Evolutionary conservation across 192 early-diverging fungal species (phyloP).

Genomic region (Mortierella alpina): DNA sequence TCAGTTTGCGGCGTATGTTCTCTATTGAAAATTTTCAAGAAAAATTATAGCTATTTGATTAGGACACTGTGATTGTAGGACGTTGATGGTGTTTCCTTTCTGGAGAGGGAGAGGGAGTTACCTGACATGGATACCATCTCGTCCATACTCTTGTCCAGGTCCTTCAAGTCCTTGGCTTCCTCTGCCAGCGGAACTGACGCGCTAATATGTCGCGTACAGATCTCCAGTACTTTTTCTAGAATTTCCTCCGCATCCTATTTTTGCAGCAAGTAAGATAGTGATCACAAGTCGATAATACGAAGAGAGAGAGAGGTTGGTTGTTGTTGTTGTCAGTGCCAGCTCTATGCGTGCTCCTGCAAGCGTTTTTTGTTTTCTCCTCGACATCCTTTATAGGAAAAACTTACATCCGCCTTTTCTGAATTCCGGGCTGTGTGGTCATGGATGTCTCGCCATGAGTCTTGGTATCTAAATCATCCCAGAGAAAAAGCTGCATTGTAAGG

Average conservation of each 20-base stretch:
- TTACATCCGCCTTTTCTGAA: conserved; percentile 47
- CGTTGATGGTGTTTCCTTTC: neutral
- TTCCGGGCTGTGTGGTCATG: conserved; percentile 39
- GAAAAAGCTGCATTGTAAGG: neutral
- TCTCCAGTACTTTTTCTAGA: conserved; percentile 33
- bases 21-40: conserved; percentile 10
- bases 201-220: conserved; percentile 28
- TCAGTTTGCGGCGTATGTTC: conserved; percentile 41
- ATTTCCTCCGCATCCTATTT: conserved; percentile 47
- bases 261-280: neutral
- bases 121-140: conserved; percentile 28
- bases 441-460: conserved; percentile 51
- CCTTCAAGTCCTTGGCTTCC: conserved; percentile 25
- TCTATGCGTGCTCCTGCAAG: neutral
- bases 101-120: conserved; percentile 3
- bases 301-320: neutral
- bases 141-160: conserved; percentile 26
- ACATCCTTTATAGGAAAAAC: neutral
- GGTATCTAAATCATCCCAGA: conserved; percentile 28
- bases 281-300: neutral
- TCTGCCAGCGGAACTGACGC: conserved; percentile 10
- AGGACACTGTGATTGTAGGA: neutral
- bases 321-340: neutral
- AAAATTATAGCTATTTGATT: neutral
- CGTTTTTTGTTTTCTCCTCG: neutral